Evolutionary conservation across 768 basidiomycete species (phyloP), one percentile per base, ranked within the genome.

Genomic region (Suillus sp.): DNA sequence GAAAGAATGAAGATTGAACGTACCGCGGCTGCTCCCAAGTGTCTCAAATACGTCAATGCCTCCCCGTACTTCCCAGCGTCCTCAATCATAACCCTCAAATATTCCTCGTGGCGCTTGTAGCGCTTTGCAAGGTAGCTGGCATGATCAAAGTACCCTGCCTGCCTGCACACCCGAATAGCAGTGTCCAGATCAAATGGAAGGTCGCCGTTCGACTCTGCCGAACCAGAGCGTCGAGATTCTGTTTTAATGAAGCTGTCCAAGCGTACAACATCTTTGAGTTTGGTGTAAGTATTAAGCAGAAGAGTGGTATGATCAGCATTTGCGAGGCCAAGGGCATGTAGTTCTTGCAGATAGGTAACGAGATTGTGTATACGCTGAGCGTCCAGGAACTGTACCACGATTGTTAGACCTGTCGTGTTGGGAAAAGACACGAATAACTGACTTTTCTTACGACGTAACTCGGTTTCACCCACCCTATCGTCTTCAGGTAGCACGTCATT

Each of bases 381-480:
- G 67, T 97, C 97, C 42, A 99, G 86, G 77, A 95, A 99, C 96
- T 98, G 63, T 8, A 45, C 58, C 56, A 55, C 69, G 16, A 72
- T 54, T 45, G 54, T 48, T 50, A 62, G 54, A 57, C 18, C 18
- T 13, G 14, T 30, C 2, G 18, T 47, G 13, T 11, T 13, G 35
- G 7, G 51, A 32, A 25, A 6, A 50, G 27, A 50, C 4, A 25
- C 58, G 56, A 22, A 27, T 9, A 10, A 45, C 74, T 60, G 70
- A 95, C 96, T 84, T 98, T 99, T 68, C 97, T 87, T 58, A 99
- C 95, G 38, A 99, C 95, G 76, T 98, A 97, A 71, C 95, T 97
- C 0, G 96, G 93, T 65, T 95, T 92, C 0, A 97, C 79, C 54
- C 87, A 81, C 0, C 96, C 93, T 22, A 99, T 89, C 0, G 97